Evolutionary conservation across 768 basidiomycete genomes (phyloP), one percentile per base, ranked within the genome.

Genomic region (Inosperma sp.): DNA sequence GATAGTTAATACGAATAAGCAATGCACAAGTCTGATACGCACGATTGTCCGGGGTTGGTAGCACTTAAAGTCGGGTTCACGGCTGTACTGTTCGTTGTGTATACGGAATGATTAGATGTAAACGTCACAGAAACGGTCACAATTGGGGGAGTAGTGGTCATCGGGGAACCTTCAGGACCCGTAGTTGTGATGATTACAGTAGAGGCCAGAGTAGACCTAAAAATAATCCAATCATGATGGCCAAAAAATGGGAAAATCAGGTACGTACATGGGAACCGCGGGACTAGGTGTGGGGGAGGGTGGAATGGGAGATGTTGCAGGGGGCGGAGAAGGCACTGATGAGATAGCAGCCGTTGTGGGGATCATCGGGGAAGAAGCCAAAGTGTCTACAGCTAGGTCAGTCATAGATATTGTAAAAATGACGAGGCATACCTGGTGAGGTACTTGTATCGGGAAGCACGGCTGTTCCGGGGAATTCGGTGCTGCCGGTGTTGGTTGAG

Each of bases 11-110:
- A 7, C 44, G 41, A 44, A 27, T 10, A 39, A 12, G 27, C 13
- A 43, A 35, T 43, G 19, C 25, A 48, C 35, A 41, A 25, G 40
- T 27, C 19, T 25, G 30, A 3, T 13, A 54, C 53, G 42, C 14
- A 88, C 87, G 79, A 70, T 48, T 65, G 62, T 36, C 61, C 68
- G 10, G 68, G 62, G 44, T 64, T 68, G 31, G 60, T 59, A 34
- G 72, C 70, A 61, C 79, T 67, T 33, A 89, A 74, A 14, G 88
- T 88, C 16, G 86, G 88, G 60, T 89, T 89, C n/a, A 82, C 67
- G 58, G 81, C 71, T 0, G 88, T 90, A 52, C 86, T 69, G 1
- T 84, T 84, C 41, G 74, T 70, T 27, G 75, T 58, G 12, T n/a
- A n/a, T n/a, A n/a, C n/a, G n/a, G 62, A 57, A 12, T 87, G 87